Percentiles rank a stretch among this genome's conserved stretches.
These are phyloP conservation scores for Acanthamoeba lugdunensis DNA, from an alignment of 208 protist genomes.

Conservation along the genomic window DNA sequence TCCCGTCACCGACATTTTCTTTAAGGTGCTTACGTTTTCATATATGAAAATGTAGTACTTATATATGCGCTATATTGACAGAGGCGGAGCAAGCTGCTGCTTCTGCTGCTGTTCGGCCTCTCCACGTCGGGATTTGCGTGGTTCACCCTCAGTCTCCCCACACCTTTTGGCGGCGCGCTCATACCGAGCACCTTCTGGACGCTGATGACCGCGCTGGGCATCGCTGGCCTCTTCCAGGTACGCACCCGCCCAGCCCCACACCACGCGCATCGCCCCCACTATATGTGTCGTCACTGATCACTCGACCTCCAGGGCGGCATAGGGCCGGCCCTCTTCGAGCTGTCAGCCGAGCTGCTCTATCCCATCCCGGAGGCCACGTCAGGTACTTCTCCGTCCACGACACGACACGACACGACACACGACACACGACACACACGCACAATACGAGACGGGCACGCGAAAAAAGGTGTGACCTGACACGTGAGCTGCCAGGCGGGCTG, in stretches of 20 bases:
- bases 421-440: too few relatives aligned
- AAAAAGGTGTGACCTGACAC: background rate
- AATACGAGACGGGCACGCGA: too few relatives aligned
- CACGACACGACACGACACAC: too few relatives aligned
- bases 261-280: background rate
- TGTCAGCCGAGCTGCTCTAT: slow-evolving; percentile 49
- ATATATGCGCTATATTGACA: background rate
- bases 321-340: background rate
- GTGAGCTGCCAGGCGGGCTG: background rate
- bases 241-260: background rate
- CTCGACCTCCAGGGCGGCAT: background rate
- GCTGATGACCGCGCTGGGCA: background rate
- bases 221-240: slow-evolving; percentile 41
- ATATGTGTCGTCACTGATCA: background rate
- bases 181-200: slow-evolving; percentile 34
- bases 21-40: background rate
- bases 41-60: background rate
- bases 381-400: background rate
- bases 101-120: background rate
- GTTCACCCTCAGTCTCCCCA: slow-evolving; percentile 39
- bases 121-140: background rate
- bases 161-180: background rate
- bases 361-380: slow-evolving; percentile 41
- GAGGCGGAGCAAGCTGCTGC: slow-evolving; percentile 22
- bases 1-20: background rate